Evolutionary conservation across 2,329 filamentous ascomycete genomes (phyloP).

Genomic region (Blastomyces parvus): DNA sequence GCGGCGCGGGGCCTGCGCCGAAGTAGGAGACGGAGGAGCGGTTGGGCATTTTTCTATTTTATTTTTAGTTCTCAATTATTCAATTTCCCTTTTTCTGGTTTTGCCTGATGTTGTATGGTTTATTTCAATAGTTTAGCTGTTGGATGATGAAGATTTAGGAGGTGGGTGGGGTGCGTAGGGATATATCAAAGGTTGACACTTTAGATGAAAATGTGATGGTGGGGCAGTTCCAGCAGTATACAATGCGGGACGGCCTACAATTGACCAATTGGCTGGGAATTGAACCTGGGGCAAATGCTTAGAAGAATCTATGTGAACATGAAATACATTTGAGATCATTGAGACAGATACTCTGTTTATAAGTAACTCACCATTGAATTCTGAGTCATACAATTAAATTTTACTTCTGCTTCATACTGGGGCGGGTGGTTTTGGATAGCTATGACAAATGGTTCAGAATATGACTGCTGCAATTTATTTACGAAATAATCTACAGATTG

Average conservation of each 20-base stretch:
- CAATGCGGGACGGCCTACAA: too few relatives aligned
- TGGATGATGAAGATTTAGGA: neutral
- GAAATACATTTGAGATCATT: neutral
- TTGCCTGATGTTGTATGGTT: neutral
- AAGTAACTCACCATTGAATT: neutral
- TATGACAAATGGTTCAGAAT: too few relatives aligned
- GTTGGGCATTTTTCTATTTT: conserved; percentile 13
- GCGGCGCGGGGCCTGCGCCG: conserved; percentile 77
- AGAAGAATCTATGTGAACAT: neutral
- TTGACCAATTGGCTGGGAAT: neutral
- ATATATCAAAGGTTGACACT: neutral
- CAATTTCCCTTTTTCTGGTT: neutral
- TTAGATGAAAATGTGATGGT: neutral
- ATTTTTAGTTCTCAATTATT: neutral
- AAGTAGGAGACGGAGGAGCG: conserved; percentile 52
- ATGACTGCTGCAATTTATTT: too few relatives aligned
- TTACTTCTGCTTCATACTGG: neutral
- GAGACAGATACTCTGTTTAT: neutral
- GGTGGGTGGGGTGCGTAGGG: neutral
- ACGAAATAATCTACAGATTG: too few relatives aligned
- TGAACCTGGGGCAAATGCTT: neutral
- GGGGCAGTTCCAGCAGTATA: neutral
- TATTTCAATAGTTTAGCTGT: neutral
- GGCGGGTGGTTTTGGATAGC: too few relatives aligned
- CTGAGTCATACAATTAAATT: neutral